Conservation (phyloP, 768 basidiomycete species). For the Suillus subaureus region DNA sequence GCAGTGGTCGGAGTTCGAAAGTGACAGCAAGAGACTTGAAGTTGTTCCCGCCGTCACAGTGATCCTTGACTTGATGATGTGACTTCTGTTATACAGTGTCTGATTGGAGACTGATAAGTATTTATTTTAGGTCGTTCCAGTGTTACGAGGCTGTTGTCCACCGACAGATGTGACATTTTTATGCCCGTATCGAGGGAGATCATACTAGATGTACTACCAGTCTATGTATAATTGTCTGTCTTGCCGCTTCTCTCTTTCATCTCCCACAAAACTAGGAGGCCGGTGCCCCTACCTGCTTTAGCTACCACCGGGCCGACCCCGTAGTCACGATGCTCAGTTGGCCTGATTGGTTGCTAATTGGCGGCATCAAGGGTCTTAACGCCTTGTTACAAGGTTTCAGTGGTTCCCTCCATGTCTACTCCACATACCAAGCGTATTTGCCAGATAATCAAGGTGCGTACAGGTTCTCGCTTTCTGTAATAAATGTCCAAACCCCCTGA, state of each 20-base stretch:
- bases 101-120: background rate
- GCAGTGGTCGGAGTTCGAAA: conserved; percentile 34
- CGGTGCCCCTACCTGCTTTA: background rate
- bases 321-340: background rate
- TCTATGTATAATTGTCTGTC: background rate
- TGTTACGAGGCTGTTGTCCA: background rate
- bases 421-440: conserved; percentile 55
- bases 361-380: background rate
- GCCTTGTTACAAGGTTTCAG: conserved; percentile 2
- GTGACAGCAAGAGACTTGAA: background rate
- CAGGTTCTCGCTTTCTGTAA: background rate
- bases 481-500: background rate
- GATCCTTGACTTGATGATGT: background rate
- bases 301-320: background rate
- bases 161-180: background rate
- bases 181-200: background rate
- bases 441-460: conserved; percentile 67
- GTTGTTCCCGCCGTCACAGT: background rate
- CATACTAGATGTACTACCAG: background rate
- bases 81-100: background rate
- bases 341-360: background rate
- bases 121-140: background rate
- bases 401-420: background rate
- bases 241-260: background rate
- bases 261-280: background rate